A percentile compares a stretch with the other conserved stretches of the same genome.
Conservation (phyloP, 352 stramenopile genomes). For the Globisporangium solare region DNA sequence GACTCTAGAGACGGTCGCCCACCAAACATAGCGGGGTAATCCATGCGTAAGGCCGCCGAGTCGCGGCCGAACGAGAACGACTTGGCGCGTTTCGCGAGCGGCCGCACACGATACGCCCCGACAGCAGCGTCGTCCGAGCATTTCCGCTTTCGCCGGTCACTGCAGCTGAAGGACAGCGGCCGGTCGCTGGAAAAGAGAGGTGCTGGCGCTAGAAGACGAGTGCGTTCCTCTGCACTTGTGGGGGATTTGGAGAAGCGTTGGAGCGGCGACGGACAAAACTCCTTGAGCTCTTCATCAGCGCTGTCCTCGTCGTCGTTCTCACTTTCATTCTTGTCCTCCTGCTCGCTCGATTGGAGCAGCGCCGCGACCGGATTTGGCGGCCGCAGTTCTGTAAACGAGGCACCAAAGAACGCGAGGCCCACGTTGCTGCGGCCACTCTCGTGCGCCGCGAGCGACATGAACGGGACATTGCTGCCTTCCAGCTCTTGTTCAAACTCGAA, state of each 20-base stretch:
- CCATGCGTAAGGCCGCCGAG: slow-evolving; percentile 10
- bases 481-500: slow-evolving; percentile 58
- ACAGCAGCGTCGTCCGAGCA: slow-evolving; percentile 30
- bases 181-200: slow-evolving; percentile 10
- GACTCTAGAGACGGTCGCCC: background rate
- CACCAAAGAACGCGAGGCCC: slow-evolving; percentile 10
- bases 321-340: background rate
- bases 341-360: slow-evolving; percentile 12
- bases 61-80: slow-evolving; percentile 36
- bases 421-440: slow-evolving; percentile 3
- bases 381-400: background rate
- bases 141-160: slow-evolving; percentile 54
- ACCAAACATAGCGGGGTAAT: slow-evolving; percentile 11
- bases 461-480: background rate
- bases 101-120: slow-evolving; percentile 32
- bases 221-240: background rate
- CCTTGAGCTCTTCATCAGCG: slow-evolving; percentile 5
- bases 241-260: slow-evolving; percentile 10
- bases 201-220: slow-evolving; percentile 3
- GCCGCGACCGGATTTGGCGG: slow-evolving; percentile 15
- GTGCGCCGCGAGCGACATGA: slow-evolving; percentile 14
- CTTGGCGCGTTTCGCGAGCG: slow-evolving; percentile 50
- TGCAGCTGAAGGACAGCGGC: slow-evolving; percentile 21
- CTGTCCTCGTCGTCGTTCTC: slow-evolving; percentile 7
- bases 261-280: slow-evolving; percentile 4